Evolutionary conservation across 768 basidiomycete genomes (phyloP).

Genomic region (Neoboletus brunneissimus): DNA sequence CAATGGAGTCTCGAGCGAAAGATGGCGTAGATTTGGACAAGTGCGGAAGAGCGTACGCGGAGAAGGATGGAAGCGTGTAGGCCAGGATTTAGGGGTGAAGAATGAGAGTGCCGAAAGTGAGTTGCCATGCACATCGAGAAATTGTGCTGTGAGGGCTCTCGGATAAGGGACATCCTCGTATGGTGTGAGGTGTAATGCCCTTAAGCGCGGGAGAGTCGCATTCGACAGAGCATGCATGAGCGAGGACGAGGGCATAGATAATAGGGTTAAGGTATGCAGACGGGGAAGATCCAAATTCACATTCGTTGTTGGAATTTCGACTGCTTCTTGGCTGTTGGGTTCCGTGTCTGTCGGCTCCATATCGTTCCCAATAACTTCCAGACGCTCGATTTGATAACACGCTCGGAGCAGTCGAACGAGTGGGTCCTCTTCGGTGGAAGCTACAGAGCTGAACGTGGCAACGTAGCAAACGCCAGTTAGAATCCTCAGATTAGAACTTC

Average conservation of each 20-base stretch:
- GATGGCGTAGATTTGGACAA: slow-evolving; percentile 58
- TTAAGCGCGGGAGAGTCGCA: slow-evolving; percentile 60
- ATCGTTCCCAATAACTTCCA: slow-evolving; percentile 63
- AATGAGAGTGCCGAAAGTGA: slow-evolving; percentile 59
- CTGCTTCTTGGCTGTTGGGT: slow-evolving; percentile 19
- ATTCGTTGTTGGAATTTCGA: slow-evolving; percentile 24
- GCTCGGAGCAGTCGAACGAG: slow-evolving; percentile 55
- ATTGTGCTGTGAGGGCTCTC: slow-evolving; percentile 50
- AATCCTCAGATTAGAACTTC: slow-evolving; percentile 44
- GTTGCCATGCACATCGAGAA: slow-evolving; percentile 59
- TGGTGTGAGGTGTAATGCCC: slow-evolving; percentile 66
- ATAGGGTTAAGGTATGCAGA: slow-evolving; percentile 56
- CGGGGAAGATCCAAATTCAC: slow-evolving; percentile 51
- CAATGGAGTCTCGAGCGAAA: slow-evolving; percentile 70
- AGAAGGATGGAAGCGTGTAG: slow-evolving; percentile 54
- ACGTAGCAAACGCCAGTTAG: slow-evolving; percentile 58
- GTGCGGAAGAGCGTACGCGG: slow-evolving; percentile 45
- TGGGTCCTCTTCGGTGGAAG: slow-evolving; percentile 43
- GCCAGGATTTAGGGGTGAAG: slow-evolving; percentile 70
- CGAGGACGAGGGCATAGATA: slow-evolving; percentile 67
- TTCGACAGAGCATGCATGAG: slow-evolving; percentile 57
- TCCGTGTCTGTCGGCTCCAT: slow-evolving; percentile 53
- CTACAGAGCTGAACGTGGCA: slow-evolving; percentile 28
- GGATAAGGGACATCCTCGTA: slow-evolving; percentile 67
- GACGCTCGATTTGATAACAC: slow-evolving; percentile 56